Conservation (phyloP, 2,329 filamentous ascomycete genomes). For the Penicillium aurantiogriseum region DNA sequence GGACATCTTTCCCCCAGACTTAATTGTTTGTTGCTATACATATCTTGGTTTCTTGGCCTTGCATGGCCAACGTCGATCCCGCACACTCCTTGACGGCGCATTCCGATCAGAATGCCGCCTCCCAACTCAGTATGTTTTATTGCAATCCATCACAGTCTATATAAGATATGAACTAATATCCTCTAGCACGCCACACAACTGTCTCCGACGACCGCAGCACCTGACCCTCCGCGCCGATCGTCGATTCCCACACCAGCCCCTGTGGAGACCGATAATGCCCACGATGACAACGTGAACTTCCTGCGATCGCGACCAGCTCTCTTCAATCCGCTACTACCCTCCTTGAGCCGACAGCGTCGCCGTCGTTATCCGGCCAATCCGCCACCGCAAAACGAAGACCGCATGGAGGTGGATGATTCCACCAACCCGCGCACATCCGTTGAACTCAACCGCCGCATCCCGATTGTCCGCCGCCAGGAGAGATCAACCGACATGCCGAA, state of each 20-base stretch:
- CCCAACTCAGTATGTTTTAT: conserved; percentile 43
- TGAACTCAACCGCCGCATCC: conserved; percentile 46
- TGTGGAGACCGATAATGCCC: conserved; percentile 44
- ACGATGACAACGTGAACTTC: conserved; percentile 53
- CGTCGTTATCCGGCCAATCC: conserved; percentile 29
- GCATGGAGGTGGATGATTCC: conserved; percentile 39
- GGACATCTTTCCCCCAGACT: not conserved
- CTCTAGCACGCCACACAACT: conserved; percentile 29
- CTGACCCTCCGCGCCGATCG: conserved; percentile 48
- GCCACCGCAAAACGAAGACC: conserved; percentile 29
- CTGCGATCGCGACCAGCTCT: conserved; percentile 44
- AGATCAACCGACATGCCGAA: conserved; percentile 47
- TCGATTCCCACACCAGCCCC: conserved; percentile 48
- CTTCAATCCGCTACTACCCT: conserved; percentile 24
- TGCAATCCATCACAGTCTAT: not conserved
- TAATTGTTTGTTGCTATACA: not conserved
- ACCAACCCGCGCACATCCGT: conserved; percentile 29
- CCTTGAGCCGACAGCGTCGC: conserved; percentile 33
- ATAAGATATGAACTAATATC: not conserved
- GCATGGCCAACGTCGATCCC: conserved; percentile 10
- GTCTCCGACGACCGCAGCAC: conserved; percentile 29
- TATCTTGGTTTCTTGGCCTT: not conserved
- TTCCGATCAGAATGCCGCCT: conserved; percentile 27
- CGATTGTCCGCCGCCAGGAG: conserved; percentile 40
- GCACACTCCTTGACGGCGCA: conserved; percentile 11